Percentiles rank a stretch among this genome's conserved stretches.
Evolutionary conservation across 2,329 filamentous ascomycete species (phyloP).

Genomic region (Fusarium virguliforme): DNA sequence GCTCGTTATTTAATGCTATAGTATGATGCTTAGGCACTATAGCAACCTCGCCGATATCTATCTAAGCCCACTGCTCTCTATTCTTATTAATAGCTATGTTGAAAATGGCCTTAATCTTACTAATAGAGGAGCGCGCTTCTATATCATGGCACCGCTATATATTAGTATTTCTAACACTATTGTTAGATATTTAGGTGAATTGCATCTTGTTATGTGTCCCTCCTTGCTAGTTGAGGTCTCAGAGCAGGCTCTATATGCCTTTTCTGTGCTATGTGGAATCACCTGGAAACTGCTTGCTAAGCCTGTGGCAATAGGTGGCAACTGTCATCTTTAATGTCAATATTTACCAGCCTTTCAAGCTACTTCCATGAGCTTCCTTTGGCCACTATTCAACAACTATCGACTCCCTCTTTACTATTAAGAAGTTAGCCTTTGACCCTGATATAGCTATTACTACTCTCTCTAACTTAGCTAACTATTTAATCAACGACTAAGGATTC

Average conservation of each 20-base stretch:
- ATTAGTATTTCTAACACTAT: neutral
- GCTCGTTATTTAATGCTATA: neutral
- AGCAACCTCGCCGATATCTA: neutral
- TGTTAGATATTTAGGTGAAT: too few relatives aligned
- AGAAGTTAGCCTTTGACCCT: neutral
- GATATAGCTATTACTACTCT: neutral
- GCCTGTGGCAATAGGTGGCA: too few relatives aligned
- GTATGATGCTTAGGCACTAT: neutral
- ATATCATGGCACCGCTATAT: neutral
- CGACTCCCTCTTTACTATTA: neutral
- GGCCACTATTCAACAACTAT: too few relatives aligned
- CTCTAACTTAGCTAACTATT: neutral
- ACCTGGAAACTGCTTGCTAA: too few relatives aligned
- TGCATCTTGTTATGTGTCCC: too few relatives aligned
- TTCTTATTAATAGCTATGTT: neutral
- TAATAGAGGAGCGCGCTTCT: neutral
- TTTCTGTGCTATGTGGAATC: too few relatives aligned
- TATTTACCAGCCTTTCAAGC: too few relatives aligned
- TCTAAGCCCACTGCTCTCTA: neutral
- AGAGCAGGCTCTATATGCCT: too few relatives aligned
- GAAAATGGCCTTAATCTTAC: neutral
- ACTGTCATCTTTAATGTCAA: too few relatives aligned
- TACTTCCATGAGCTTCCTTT: too few relatives aligned
- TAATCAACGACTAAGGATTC: neutral
- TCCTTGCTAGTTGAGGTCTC: too few relatives aligned